These are phyloP conservation scores for Trypanosoma conorhini DNA, from an alignment of 208 protist genomes.

Conservation along the genomic window DNA sequence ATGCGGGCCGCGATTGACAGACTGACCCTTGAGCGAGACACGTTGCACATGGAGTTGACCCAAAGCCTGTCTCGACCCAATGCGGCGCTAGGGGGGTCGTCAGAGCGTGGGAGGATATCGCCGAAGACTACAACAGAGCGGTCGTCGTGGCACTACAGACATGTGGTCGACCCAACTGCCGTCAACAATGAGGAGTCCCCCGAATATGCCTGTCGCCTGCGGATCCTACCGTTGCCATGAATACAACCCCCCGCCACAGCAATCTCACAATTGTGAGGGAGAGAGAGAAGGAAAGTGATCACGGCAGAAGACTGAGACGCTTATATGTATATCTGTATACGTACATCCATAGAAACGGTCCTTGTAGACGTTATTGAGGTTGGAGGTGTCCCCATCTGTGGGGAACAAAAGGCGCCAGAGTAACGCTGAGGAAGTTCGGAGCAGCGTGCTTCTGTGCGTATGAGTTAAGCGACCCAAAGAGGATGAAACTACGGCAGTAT, in stretches of 20 bases:
- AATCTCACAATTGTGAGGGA: not conserved
- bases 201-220: not conserved
- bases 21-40: constrained; percentile 18
- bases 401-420: too few species aligned
- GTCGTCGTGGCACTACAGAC: constrained; percentile 18
- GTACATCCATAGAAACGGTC: too few species aligned
- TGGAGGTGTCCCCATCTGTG: too few species aligned
- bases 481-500: too few species aligned
- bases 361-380: too few species aligned
- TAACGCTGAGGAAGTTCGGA: too few species aligned
- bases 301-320: not conserved
- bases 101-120: not conserved
- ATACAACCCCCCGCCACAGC: not conserved
- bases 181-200: constrained; percentile 17
- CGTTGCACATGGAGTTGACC: constrained; percentile 8
- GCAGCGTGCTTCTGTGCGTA: too few species aligned
- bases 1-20: constrained; percentile 23
- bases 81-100: not conserved
- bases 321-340: too few species aligned
- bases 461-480: too few species aligned
- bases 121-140: constrained; percentile 1
- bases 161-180: constrained; percentile 14
- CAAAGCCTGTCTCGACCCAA: not conserved
- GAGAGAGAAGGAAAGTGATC: not conserved
- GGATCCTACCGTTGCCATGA: constrained; percentile 15